phyloP scores from a whole-genome alignment of 179 eudicot genomes.

The Beta macrorhiza region DNA sequence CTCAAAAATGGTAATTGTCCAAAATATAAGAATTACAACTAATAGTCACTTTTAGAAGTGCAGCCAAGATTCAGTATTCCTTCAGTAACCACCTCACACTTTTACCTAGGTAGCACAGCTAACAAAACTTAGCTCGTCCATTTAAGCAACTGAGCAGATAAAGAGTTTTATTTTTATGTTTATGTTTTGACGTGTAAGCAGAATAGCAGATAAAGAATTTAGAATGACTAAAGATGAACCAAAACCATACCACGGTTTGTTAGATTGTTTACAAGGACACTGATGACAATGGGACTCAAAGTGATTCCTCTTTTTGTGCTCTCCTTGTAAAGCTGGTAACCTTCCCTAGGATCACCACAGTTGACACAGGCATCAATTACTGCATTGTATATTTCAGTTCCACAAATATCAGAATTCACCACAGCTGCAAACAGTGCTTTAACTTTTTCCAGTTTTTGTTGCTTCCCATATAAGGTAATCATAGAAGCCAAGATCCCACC shows the following conservation, averaged over 20 bases:
- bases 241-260: conserved; percentile 46
- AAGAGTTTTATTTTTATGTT: no score
- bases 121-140: not conserved
- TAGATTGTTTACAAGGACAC: conserved; percentile 73
- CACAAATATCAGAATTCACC: conserved; percentile 32
- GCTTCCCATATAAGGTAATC: conserved; percentile 61
- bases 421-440: conserved; percentile 43
- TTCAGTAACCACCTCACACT: not conserved
- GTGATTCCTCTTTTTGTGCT: conserved; percentile 39
- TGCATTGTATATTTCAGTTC: conserved; percentile 45
- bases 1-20: not conserved
- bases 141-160: not conserved
- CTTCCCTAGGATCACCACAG: conserved; percentile 53
- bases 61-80: not conserved
- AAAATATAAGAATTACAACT: not conserved
- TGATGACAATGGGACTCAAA: conserved; percentile 61
- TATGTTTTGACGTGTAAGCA: no score
- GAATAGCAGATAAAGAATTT: no score
- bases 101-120: not conserved
- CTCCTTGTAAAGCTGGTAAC: conserved; percentile 57
- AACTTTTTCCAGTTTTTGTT: conserved; percentile 47
- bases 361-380: conserved; percentile 55
- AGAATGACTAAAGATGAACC: conserved; percentile 6
- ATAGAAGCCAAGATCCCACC: conserved; percentile 56
- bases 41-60: not conserved